Evolutionary conservation across 2,329 filamentous ascomycete genomes (phyloP), one percentile per base, ranked within the genome.

Genomic region (Epichloe uncinata): DNA sequence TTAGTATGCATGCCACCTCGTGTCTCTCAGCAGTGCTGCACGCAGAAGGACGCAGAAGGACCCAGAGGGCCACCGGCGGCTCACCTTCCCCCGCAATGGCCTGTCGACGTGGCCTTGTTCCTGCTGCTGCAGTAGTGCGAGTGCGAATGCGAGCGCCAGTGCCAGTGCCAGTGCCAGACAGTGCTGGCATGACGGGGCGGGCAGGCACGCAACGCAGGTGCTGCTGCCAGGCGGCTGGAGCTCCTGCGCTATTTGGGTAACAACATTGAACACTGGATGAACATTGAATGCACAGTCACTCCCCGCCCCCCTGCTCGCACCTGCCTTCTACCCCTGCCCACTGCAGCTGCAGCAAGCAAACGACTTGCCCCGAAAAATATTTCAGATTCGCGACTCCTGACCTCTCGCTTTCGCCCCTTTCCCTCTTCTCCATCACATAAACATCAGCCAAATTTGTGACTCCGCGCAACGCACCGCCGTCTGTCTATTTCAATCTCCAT

Each of bases 391-490:
- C 62, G 59, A 59, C 57, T 55, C 56, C 57, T 57, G 54, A 50
- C 58, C 20, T 26, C 60, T 56, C 26, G 40, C 37, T 41, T 60
- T 56, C 22, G n/a, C 58, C 60, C 59, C 56, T 61, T 58, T 61
- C 60, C 57, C 60, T 61, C 61, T 60, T 61, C 57, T 61, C 56
- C 65, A 69, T 68, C 67, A 71, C 69, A 71, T 63, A 64, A 64
- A 61, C 60, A 62, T 61, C 65, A 69, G 66, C 61, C 63, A 69
- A 63, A 59, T 60, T 62, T 69, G 68, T 70, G 67, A 70, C 65
- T 69, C 67, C 68, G 68, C 67, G 66, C 68, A 70, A 70, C 68
- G 68, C 68, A 68, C 63, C 65, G 68, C 58, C 68, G 68, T 70
- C 66, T 69, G 68, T 69, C 68, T 63, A 65, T 60, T 57, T 58